Evolutionary conservation across 306 rosid species (phyloP), one percentile per base, ranked within the genome.

Genomic region (Cyamopsis tetragonoloba): DNA sequence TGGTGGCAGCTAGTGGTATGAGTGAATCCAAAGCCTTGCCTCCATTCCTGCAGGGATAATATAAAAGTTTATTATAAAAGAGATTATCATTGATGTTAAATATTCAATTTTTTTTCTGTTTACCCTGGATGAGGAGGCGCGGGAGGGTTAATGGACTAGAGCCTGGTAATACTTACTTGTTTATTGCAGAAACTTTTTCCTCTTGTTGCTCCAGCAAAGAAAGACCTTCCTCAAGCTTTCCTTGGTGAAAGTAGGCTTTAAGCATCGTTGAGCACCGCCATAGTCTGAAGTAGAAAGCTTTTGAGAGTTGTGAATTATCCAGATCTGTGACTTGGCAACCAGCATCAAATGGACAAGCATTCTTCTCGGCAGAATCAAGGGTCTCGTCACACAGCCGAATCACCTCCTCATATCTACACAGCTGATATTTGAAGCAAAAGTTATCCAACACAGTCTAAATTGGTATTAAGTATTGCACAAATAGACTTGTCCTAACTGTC

Each of bases 171-270:
- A 71, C 59, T 74, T 88, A 93, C 96, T 79, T 80, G 73, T 72
- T 73, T 39, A 78, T 65, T 56, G 72, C 3, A 61, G 89, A 84
- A 60, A 83, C 56, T 63, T 68, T 79, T 70, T 81, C 85, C 76
- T 77, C 86, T 76, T 86, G 86, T 72, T 80, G 83, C 80, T 86
- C 97, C 66, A 93, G 68, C 28, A 66, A 82, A 65, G 92, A 80
- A 80, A 93, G 84, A 50, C 99, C 95, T 53, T 93, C 90, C 62
- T 93, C 97, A 70, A 93, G 87, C 80, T 80, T 93, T 79, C 99
- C 99, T 28, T 83, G 73, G 75, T 83, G 76, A 72, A 86, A 85
- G 83, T 79, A 84, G 34, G 92, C 84, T 79, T 86, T 90, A 70
- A 93, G 83, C 73, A 66, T 77, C 80, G 83, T 22, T 64, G 81